Evolutionary conservation across 768 basidiomycete species (phyloP), one percentile per base, ranked within the genome.

Genomic region (Phanerochaete carnosa): DNA sequence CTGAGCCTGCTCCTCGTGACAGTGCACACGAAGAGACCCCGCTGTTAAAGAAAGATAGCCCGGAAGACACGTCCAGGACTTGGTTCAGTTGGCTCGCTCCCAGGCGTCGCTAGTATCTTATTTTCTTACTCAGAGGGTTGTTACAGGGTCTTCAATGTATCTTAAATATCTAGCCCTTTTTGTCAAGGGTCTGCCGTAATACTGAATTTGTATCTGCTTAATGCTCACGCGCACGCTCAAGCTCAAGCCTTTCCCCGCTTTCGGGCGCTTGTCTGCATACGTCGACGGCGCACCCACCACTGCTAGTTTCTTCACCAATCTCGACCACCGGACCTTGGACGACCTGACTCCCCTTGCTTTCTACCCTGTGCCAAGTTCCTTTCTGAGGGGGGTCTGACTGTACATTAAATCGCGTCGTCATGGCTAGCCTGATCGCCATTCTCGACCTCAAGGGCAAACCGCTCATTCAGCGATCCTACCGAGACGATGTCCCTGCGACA

Each of bases 381-480:
- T 49, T 49, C 11, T 43, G 11, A 25, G 19, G 16, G 19, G 23
- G 25, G 47, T 25, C 23, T 25, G 16, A 49, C 23, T 25, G 28
- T 25, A 29, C 12, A 25, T 25, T 5, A 25, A 9, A 9, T 5
- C 11, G 3, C 32, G 28, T 52, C 32, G 32, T 30, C 51, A 85
- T 85, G 83, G 81, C 85, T 47, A 83, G 80, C 50, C 80, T 95
- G 56, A 88, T 98, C 62, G 94, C 95, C 37, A 95, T 98, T 68
- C 90, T 98, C 68, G 96, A 98, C 76, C 87, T 98, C 75, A 99
- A 98, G 79, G 96, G 96, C 70, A 99, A 99, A 67, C 93, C 96
- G 8, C 82, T 98, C 47, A 99, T 99, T 63, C 96, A 98, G 72
- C 84, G 96, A 7, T 91, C 94, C 0, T 99, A 98, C 76, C 85